Percentiles rank a stretch among this genome's conserved stretches.
These are phyloP conservation scores for Saccharum hybrid DNA, from an alignment of 202 grass and related monocot genomes.

Conservation along the genomic window DNA sequence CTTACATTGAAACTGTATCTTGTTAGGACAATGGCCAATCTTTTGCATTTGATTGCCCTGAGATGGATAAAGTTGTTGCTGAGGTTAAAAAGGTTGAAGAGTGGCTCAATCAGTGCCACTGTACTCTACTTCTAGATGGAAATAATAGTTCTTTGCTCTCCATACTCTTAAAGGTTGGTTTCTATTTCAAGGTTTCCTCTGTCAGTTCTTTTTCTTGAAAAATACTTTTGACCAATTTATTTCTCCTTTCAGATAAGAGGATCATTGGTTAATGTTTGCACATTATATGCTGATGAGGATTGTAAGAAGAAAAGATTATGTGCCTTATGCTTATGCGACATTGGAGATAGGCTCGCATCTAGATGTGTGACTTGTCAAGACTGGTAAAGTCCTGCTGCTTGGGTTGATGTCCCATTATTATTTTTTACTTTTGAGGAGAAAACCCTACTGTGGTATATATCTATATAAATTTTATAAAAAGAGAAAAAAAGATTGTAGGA, in stretches of 20 bases:
- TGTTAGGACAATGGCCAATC: slow-evolving; percentile 64
- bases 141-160: slow-evolving; percentile 46
- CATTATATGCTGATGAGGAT: slow-evolving; percentile 56
- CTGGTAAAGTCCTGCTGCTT: slow-evolving; percentile 56
- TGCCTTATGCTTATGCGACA: slow-evolving; percentile 68
- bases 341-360: slow-evolving; percentile 53
- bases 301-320: slow-evolving; percentile 56
- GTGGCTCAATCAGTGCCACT: slow-evolving; percentile 64
- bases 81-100: slow-evolving; percentile 84
- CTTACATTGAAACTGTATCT: slow-evolving; percentile 12
- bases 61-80: slow-evolving; percentile 73
- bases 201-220: slow-evolving; percentile 35
- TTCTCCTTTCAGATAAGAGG: slow-evolving; percentile 63
- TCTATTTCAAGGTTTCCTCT: slow-evolving; percentile 10
- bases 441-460: neutral
- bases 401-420: slow-evolving; percentile 20
- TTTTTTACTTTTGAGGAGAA: neutral
- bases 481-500: neutral
- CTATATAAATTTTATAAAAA: neutral
- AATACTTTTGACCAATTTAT: slow-evolving; percentile 39
- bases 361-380: slow-evolving; percentile 75
- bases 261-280: slow-evolving; percentile 66
- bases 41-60: slow-evolving; percentile 73
- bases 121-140: slow-evolving; percentile 54
- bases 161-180: slow-evolving; percentile 67